Evolutionary conservation across 164 flowering plant genomes (phyloP).

Genomic region (Vitis amurensis): DNA sequence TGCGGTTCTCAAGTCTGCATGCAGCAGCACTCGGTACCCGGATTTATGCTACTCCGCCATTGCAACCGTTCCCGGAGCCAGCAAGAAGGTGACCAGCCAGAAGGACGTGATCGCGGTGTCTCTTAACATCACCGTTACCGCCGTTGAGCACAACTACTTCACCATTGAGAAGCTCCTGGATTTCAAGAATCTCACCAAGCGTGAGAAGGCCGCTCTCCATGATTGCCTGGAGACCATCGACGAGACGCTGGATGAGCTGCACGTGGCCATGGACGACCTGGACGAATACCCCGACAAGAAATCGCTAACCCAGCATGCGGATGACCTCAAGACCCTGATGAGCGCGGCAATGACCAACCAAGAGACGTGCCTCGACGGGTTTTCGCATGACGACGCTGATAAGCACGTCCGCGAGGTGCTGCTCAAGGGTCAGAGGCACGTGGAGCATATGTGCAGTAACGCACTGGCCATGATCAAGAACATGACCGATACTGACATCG

Average conservation of each 20-base stretch:
- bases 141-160: slow-evolving; percentile 51
- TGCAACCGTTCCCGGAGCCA: slow-evolving; percentile 27
- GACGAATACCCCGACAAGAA: slow-evolving; percentile 50
- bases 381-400: slow-evolving; percentile 69
- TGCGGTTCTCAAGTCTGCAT: slow-evolving; percentile 53
- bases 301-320: slow-evolving; percentile 45
- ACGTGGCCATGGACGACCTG: slow-evolving; percentile 45
- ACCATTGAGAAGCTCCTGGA: slow-evolving; percentile 36
- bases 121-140: slow-evolving; percentile 45
- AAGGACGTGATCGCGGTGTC: slow-evolving; percentile 67
- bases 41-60: slow-evolving; percentile 69
- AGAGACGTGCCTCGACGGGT: slow-evolving; percentile 75
- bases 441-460: slow-evolving; percentile 69
- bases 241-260: slow-evolving; percentile 74
- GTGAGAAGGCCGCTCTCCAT: slow-evolving; percentile 65
- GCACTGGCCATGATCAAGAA: slow-evolving; percentile 80
- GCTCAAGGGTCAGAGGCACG: slow-evolving; percentile 33
- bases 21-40: slow-evolving; percentile 58
- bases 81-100: slow-evolving; percentile 22
- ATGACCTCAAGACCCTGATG: slow-evolving; percentile 59
- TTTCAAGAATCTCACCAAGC: slow-evolving; percentile 24
- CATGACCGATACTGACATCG: slow-evolving; percentile 69
- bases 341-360: slow-evolving; percentile 85
- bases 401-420: slow-evolving; percentile 38
- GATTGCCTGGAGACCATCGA: slow-evolving; percentile 77